Conservation (phyloP, 495 filamentous ascomycete genomes). For the Hypomontagnella monticulosa region DNA sequence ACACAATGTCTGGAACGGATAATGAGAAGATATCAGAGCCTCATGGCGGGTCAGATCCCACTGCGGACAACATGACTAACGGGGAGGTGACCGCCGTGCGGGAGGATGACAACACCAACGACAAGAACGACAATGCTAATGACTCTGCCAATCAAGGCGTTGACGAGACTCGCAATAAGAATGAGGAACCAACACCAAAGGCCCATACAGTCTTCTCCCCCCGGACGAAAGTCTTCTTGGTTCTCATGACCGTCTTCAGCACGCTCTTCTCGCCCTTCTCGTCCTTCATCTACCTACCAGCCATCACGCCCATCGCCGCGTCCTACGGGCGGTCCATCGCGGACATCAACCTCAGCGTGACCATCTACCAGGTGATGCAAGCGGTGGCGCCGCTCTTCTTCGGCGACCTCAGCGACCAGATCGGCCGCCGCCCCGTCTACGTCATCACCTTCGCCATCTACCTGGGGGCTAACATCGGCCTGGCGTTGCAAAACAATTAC, state of each 20-base stretch:
- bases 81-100: background rate
- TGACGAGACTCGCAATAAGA: background rate
- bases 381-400: slow-evolving; percentile 61
- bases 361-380: slow-evolving; percentile 62
- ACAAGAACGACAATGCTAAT: background rate
- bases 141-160: too few species aligned
- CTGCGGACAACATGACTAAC: background rate
- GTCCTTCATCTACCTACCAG: slow-evolving; percentile 74
- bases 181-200: background rate
- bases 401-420: slow-evolving; percentile 61
- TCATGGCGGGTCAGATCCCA: background rate
- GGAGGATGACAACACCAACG: background rate
- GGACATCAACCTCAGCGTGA: slow-evolving; percentile 66
- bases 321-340: slow-evolving; percentile 58
- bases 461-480: slow-evolving; percentile 61
- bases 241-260: slow-evolving; percentile 65
- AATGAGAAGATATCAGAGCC: background rate
- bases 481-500: slow-evolving; percentile 62
- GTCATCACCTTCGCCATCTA: slow-evolving; percentile 60
- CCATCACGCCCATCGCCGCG: slow-evolving; percentile 59
- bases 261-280: slow-evolving; percentile 71
- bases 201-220: slow-evolving; percentile 1
- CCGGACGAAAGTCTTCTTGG: slow-evolving; percentile 37
- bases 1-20: background rate
- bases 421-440: slow-evolving; percentile 61